Base-by-base conservation (phyloP, 2,329 filamentous ascomycete genomes). In the Alternaria sp. region DNA sequence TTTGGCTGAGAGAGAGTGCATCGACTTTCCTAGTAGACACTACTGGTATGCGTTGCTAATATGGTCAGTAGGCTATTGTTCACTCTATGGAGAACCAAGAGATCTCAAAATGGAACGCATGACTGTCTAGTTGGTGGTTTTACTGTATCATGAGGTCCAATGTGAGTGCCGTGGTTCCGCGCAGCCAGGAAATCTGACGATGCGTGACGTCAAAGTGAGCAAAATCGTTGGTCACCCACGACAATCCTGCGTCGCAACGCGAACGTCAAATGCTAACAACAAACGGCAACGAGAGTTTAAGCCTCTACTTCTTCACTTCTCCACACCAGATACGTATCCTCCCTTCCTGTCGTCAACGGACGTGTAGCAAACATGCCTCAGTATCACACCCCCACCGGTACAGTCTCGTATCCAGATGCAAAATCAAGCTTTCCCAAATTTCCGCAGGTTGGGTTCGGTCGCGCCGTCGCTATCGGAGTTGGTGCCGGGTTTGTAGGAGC, bases 381-480 rank as follows among this genome's bases (percentile, higher is more conserved):
- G 56, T 59, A 66, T 38, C 51, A 66, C 51, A 56, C 56, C 2
- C 27, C 63, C 14, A 54, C 54, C 5, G 65, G 67, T 8, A 66
- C 54, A 12, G 38, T 60, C 22, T 59, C 65, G 30, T 64, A 64
- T 40, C 46, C 60, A 5, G 69, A 71, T 44, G 48, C 52, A 5
- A 72, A 72, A 43, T 66, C 68, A 3, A 30, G 48, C 16, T 72
- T 61, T 18, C 68, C 68, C 14, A 14, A 57, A 16, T 61, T 64
- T n/a, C 69, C 65, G 1, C 49, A 59, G 22, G 69, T 70, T n/a
- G 45, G 58, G 10, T 69, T 70, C 41, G 66, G 64, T 16, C 57
- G 62, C 38, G 65, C 68, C 4, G 36, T 71, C 11, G 69, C 59
- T n/a, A 67, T 71, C 14, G 69, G 67, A 5, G 34, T 71, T 4